A percentile compares a stretch with the other conserved stretches of the same genome.
These are phyloP conservation scores for Pseudogymnoascus sp. DNA, from an alignment of 2,329 filamentous ascomycete species.

Conservation along the genomic window DNA sequence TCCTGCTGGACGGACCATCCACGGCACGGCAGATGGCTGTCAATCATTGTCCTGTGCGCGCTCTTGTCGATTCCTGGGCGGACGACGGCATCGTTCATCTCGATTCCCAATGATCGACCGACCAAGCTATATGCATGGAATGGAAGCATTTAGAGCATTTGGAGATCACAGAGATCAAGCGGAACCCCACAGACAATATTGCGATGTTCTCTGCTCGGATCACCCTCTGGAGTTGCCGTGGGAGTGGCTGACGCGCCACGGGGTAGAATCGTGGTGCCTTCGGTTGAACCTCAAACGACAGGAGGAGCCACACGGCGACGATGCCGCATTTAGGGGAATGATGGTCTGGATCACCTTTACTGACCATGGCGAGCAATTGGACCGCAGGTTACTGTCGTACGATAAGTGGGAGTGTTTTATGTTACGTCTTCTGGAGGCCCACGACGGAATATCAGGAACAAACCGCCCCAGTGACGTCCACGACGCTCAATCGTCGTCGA, in stretches of 20 bases:
- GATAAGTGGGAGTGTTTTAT: not conserved
- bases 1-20: not conserved
- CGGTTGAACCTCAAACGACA: not conserved
- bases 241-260: not conserved
- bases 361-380: not conserved
- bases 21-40: not conserved
- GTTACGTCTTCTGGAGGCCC: not conserved
- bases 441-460: not conserved
- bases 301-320: constrained; percentile 2
- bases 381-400: not conserved
- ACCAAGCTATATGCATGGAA: constrained; percentile 2
- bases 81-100: not conserved
- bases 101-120: not conserved
- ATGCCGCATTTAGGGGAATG: not conserved
- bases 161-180: not conserved
- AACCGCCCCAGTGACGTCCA: not conserved
- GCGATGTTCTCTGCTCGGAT: not conserved
- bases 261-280: not conserved
- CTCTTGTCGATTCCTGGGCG: not conserved
- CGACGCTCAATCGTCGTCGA: not conserved
- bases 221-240: not conserved
- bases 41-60: not conserved
- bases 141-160: constrained; percentile 7
- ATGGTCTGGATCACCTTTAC: not conserved
- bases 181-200: not conserved